A percentile compares a stretch with the other conserved stretches of the same genome.
phyloP scores from a whole-genome alignment of 495 filamentous ascomycete species.

The Neurospora sp. region DNA sequence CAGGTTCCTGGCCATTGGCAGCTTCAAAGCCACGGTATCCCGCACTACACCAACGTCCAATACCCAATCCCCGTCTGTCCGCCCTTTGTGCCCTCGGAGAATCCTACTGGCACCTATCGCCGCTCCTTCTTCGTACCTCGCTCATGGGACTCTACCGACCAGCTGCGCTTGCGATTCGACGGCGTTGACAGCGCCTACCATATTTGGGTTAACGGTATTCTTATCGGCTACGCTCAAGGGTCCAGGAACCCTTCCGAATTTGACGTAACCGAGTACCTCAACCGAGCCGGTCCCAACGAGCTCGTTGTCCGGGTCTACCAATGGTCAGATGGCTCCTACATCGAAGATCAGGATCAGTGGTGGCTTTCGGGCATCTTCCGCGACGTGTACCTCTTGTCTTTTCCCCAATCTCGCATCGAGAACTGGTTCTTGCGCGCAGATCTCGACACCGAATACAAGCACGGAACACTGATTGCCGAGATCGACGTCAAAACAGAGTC shows the following conservation, averaged over 20 bases:
- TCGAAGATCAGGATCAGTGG: constrained; percentile 56
- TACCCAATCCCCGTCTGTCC: constrained; percentile 53
- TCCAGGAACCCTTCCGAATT: constrained; percentile 55
- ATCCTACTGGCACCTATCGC: constrained; percentile 54
- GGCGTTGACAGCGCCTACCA: constrained; percentile 60
- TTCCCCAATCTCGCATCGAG: constrained; percentile 45
- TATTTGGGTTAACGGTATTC: constrained; percentile 49
- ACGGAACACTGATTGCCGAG: constrained; percentile 42
- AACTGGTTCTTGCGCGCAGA: constrained; percentile 47
- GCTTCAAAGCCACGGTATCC: constrained; percentile 50
- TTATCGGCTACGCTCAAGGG: constrained; percentile 55
- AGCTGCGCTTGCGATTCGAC: constrained; percentile 53
- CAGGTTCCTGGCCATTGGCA: constrained; percentile 60
- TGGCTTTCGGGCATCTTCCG: constrained; percentile 56
- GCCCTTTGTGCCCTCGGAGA: constrained; percentile 46
- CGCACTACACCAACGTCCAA: constrained; percentile 52
- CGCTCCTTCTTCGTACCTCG: constrained; percentile 41
- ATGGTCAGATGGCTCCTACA: constrained; percentile 53
- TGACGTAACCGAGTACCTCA: constrained; percentile 41
- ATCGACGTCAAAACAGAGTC: constrained; percentile 27
- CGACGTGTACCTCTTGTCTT: constrained; percentile 51
- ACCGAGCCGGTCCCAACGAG: constrained; percentile 34
- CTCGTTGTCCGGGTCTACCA: constrained; percentile 51
- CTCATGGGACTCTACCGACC: constrained; percentile 20
- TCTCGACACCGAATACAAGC: constrained; percentile 43